Base-by-base conservation (phyloP, 2,329 filamentous ascomycete genomes). In the Apiospora koreana region DNA sequence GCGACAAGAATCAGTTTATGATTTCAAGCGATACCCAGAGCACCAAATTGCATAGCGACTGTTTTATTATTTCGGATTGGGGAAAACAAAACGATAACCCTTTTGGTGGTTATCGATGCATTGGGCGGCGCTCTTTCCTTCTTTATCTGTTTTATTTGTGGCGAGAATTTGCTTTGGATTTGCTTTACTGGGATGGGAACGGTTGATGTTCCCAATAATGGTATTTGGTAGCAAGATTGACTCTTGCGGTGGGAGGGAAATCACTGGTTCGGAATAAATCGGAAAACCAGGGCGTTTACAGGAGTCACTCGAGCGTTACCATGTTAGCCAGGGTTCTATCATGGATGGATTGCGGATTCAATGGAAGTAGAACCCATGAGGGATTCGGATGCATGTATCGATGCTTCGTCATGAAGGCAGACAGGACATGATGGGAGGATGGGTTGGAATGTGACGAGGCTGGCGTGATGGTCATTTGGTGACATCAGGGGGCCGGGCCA, bases 1-100 rank as follows among this genome's bases (percentile, higher is more conserved):
- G 65, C 74, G 75, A 74, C 71, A 73, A 74, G 75, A 76, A 78
- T 75, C 75, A 62, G 75, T 76, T 78, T 74, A 78, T 74, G 76
- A 77, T 76, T 74, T 75, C 72, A 72, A 72, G 77, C 71, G 77
- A 81, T 80, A 79, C 76, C 78, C 76, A 68, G 71, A 68, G 83
- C 81, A 73, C 83, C 82, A 83, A 83, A 84, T 80, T 86, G 85
- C 86, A 88, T 87, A 86, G 86, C 86, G 85, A 84, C 83, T 85
- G 82, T 83, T 83, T 83, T 78, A 73, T 76, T 69, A 70, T 74
- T 74, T 78, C 75, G 70, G 66, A 54, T 73, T 75, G 69, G 70
- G 76, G 73, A 73, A 72, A 70, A 72, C 74, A 77, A 77, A 76
- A 72, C 67, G 72, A 74, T 69, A 45, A 31, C 74, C 75, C 76